phyloP scores from a whole-genome alignment of 2,329 filamentous ascomycete genomes.

The Bipolaris victoriae region DNA sequence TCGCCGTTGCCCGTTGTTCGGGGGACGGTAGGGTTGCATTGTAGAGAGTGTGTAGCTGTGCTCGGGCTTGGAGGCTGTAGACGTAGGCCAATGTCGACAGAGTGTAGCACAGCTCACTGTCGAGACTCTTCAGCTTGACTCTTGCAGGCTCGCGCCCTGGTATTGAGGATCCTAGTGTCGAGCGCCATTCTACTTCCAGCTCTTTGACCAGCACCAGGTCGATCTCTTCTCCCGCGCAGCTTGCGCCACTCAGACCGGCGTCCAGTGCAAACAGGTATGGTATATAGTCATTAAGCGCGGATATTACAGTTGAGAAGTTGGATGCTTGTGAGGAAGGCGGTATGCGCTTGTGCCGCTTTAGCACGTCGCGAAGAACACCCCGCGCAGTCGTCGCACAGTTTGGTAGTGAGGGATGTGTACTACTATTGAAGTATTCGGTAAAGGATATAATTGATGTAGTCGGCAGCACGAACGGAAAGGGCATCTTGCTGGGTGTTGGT shows the following conservation, averaged over 20 bases:
- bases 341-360: slow-evolving; percentile 92
- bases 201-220: slow-evolving; percentile 70
- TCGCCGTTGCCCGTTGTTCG: slow-evolving; percentile 71
- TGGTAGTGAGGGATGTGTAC: slow-evolving; percentile 87
- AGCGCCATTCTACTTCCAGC: slow-evolving; percentile 79
- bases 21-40: slow-evolving; percentile 59
- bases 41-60: slow-evolving; percentile 75
- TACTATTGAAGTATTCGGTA: slow-evolving; percentile 74
- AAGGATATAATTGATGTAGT: slow-evolving; percentile 90
- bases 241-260: slow-evolving; percentile 67
- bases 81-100: slow-evolving; percentile 78
- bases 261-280: slow-evolving; percentile 83
- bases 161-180: slow-evolving; percentile 71
- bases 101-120: slow-evolving; percentile 82
- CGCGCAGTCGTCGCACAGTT: slow-evolving; percentile 82
- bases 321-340: slow-evolving; percentile 71
- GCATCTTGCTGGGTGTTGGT: slow-evolving; percentile 64
- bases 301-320: slow-evolving; percentile 72
- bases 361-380: slow-evolving; percentile 77
- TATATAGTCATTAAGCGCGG: slow-evolving; percentile 76
- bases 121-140: slow-evolving; percentile 73
- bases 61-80: slow-evolving; percentile 73
- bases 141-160: slow-evolving; percentile 66
- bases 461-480: slow-evolving; percentile 84
- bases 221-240: slow-evolving; percentile 66